Base-by-base conservation (phyloP, 345 rosid genomes). In the Hevea brasiliensis region DNA sequence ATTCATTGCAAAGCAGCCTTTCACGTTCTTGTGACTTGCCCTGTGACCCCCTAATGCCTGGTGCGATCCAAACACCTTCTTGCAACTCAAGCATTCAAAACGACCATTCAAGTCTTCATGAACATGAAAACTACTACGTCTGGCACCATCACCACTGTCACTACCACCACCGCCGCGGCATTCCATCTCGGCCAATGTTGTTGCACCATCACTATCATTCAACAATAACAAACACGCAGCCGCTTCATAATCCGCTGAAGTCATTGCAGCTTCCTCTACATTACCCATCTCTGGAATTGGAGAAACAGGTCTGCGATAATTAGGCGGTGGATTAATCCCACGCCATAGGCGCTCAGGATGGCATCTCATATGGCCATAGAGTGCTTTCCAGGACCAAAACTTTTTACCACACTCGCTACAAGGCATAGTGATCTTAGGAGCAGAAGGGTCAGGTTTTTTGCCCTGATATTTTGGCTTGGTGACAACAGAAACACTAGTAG, bases 21-120 rank as follows among this genome's bases (percentile, higher is more conserved):
- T 88, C 55, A 90, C 90, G 40, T 89, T 89, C 86, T 89, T 92
- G 77, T 90, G 97, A 75, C 89, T 89, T 0, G 97, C 98, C 81
- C 95, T 80, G 70, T 90, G 97, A 4, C 98, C 92, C 13, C 98
- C 98, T 3, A 94, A 78, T 20, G 97, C 98, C 77, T 90, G 98
- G 77, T 86, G 97, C 6, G 98, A 87, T 58, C 89, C 89, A 11
- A 89, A 92, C 72, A 88, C 98, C 83, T 88, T 89, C 83, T 89
- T 90, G 80, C 98, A 92, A 65, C 90, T 89, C 6, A 89, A 87
- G 72, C 96, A 91, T 83, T 88, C 92, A 35, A 90, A 89, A 65
- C 81, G 76, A 20, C 78, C 72, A 40, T 20, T 69, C 12, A 57
- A 72, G 21, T 56, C 77, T 27, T 80, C 82, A 47, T 73, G 71